These are phyloP conservation scores for Handroanthus guayacan DNA, from an alignment of 257 asterid species.

Conservation along the genomic window DNA sequence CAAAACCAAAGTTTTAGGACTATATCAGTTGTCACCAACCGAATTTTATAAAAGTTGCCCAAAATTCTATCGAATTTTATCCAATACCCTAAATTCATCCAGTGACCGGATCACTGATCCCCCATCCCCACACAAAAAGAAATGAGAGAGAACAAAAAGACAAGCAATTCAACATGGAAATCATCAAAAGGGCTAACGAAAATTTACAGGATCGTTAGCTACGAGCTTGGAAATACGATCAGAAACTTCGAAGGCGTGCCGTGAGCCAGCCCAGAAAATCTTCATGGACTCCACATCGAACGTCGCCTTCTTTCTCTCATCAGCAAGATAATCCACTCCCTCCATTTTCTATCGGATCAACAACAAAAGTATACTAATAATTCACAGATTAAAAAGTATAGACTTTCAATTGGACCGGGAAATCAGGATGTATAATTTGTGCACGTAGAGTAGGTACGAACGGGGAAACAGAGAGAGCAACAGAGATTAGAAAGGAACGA, in stretches of 20 bases:
- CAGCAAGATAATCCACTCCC: conserved; percentile 74
- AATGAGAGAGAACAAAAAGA: background rate
- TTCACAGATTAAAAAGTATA: conserved; percentile 11
- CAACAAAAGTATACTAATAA: background rate
- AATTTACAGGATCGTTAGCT: conserved; percentile 83
- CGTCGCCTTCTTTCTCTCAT: conserved; percentile 84
- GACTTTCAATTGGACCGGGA: background rate
- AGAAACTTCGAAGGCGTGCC: conserved; percentile 62
- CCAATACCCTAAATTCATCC: conserved; percentile 17
- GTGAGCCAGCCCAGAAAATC: conserved; percentile 97
- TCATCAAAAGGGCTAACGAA: background rate
- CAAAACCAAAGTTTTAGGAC: background rate
- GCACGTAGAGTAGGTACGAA: background rate
- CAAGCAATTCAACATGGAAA: background rate
- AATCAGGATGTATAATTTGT: background rate
- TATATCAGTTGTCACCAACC: background rate
- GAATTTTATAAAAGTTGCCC: background rate
- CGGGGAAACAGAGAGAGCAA: background rate
- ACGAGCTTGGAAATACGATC: conserved; percentile 98
- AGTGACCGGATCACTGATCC: background rate
- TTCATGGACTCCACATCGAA: conserved; percentile 92
- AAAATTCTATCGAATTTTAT: conserved; percentile 17
- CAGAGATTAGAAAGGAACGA: background rate
- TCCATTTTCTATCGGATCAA: conserved; percentile 51
- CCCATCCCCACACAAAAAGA: background rate